Base-by-base conservation (phyloP, 164 flowering plant species). In the Akebia trifoliata region DNA sequence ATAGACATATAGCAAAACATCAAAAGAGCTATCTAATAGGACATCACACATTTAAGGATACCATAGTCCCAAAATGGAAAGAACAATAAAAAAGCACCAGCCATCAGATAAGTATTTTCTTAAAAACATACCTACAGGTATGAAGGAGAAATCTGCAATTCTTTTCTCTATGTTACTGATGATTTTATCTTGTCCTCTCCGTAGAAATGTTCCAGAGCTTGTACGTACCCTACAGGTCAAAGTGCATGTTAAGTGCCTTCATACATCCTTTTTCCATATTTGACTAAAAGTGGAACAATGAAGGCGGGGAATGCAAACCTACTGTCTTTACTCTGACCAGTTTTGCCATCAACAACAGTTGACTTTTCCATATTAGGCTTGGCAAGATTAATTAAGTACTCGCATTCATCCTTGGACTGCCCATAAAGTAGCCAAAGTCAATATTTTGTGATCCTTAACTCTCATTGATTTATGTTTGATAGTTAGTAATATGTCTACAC, bases 271-370 rank as follows among this genome's bases (percentile, higher is more conserved):
- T 7, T 26, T 3, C 8, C 22, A 34, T 31, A 34, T 31, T 18
- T 20, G 12, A 26, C 15, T 29, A 32, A 2, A 64, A 56, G 40
- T 3, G 39, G 17, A 51, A 56, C 12, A 32, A 6, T 8, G 34
- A 30, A 45, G 37, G 67, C 40, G 21, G 31, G 8, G 26, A 63
- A 22, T 46, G 52, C 53, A 47, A 14, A 89, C 98, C 91, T 83
- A 87, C 96, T 89, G 66, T 89, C 93, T 72, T 62, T 85, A 50
- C 95, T 92, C 83, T 75, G 74, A 56, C 98, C 98, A 46, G 96
- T 88, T 54, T 54, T 53, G 60, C 78, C 76, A 70, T 92, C 98
- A 59, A 92, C 93, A 39, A 92, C 98, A 2, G 91, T 76, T 37
- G 98, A 92, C 71, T 86, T 92, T 8, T 57, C 58, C 96, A 92